A percentile compares a stretch with the other conserved stretches of the same genome.
Conservation (phyloP, 768 basidiomycete species). For the Suillus weaverae region DNA sequence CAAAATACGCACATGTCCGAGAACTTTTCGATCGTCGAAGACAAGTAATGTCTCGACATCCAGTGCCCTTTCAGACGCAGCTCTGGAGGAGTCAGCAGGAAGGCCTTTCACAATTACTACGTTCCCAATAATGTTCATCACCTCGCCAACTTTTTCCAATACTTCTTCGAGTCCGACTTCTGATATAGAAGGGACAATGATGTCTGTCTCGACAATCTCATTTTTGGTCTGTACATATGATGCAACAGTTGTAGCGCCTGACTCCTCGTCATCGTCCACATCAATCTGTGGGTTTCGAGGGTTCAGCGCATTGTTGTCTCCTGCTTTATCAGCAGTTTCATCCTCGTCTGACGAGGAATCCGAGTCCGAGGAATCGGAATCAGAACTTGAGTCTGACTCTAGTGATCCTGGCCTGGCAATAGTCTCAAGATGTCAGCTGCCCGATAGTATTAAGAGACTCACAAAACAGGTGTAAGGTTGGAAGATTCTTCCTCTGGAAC, state of each 20-base stretch:
- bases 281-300: constrained; percentile 19
- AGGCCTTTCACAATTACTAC: constrained; percentile 73
- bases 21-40: constrained; percentile 83
- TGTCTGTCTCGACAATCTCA: constrained; percentile 58
- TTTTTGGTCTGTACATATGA: constrained; percentile 66
- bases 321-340: constrained; percentile 17
- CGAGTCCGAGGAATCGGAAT: constrained; percentile 19
- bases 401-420: constrained; percentile 28
- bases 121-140: constrained; percentile 72
- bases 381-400: constrained; percentile 42
- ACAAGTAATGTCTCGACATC: constrained; percentile 91
- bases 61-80: constrained; percentile 62
- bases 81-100: constrained; percentile 41
- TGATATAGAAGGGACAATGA: constrained; percentile 62
- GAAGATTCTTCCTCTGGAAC: constrained; percentile 40
- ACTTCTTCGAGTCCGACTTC: constrained; percentile 62
- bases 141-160: constrained; percentile 75
- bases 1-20: constrained; percentile 74
- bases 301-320: neutral
- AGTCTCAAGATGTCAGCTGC: constrained; percentile 27
- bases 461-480: constrained; percentile 19
- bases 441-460: constrained; percentile 14
- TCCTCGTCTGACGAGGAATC: constrained; percentile 24
- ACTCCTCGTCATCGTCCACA: constrained; percentile 59
- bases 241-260: constrained; percentile 38